Evolutionary conservation across 2,329 filamentous ascomycete genomes (phyloP).

Genomic region (Venturia nashicola): DNA sequence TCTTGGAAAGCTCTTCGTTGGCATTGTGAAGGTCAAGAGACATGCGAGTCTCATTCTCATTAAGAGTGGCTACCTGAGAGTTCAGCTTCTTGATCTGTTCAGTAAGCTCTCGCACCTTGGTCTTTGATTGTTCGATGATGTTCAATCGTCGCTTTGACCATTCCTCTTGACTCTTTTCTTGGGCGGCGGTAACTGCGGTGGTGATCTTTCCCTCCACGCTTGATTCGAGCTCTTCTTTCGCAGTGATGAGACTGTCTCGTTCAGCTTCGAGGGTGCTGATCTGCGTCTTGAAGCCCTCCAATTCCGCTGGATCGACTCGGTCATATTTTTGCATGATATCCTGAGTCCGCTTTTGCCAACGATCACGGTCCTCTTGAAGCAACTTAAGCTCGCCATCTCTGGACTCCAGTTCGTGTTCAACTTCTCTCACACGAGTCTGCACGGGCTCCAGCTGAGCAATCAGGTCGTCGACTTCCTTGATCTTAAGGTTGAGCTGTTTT

Average conservation of each 20-base stretch:
- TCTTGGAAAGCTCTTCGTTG: slow-evolving; percentile 37
- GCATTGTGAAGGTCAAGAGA: slow-evolving; percentile 50
- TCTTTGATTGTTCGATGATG: slow-evolving; percentile 41
- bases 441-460: slow-evolving; percentile 68
- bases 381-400: slow-evolving; percentile 82
- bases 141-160: slow-evolving; percentile 34
- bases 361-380: slow-evolving; percentile 80
- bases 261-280: slow-evolving; percentile 46
- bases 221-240: slow-evolving; percentile 37
- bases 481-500: slow-evolving; percentile 62
- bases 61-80: slow-evolving; percentile 39
- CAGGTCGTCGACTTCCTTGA: slow-evolving; percentile 61
- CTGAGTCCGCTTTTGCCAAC: slow-evolving; percentile 91
- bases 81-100: not conserved
- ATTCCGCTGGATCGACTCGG: slow-evolving; percentile 82
- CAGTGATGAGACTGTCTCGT: slow-evolving; percentile 38
- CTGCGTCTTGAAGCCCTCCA: slow-evolving; percentile 76
- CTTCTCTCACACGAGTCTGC: slow-evolving; percentile 64
- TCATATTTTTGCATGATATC: slow-evolving; percentile 95
- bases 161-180: slow-evolving; percentile 28
- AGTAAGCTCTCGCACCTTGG: slow-evolving; percentile 47
- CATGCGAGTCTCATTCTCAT: slow-evolving; percentile 29
- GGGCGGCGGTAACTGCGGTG: slow-evolving; percentile 15
- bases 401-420: slow-evolving; percentile 69
- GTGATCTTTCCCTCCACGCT: slow-evolving; percentile 28